Evolutionary conservation across 306 rosid species (phyloP).

Genomic region (Amphicarpaea edgeworthii): DNA sequence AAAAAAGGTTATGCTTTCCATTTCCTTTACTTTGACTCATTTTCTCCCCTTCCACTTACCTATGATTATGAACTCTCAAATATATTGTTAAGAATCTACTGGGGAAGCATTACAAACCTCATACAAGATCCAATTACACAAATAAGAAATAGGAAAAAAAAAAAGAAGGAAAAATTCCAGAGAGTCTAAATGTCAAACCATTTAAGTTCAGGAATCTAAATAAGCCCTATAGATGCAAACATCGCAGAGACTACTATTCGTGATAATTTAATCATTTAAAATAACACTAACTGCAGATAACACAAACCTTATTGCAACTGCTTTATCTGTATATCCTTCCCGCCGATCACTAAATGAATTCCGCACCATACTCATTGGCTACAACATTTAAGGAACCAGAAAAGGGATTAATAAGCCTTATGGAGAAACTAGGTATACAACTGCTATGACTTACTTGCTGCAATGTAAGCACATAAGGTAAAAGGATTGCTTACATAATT

Average conservation of each 20-base stretch:
- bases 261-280: conserved; percentile 15
- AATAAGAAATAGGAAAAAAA: not conserved
- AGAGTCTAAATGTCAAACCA: conserved; percentile 41
- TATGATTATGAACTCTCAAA: not conserved
- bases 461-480: conserved; percentile 1
- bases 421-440: conserved; percentile 30
- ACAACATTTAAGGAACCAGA: conserved; percentile 46
- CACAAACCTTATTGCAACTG: conserved; percentile 83
- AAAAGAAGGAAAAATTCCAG: not conserved
- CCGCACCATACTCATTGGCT: conserved; percentile 91
- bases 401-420: conserved; percentile 43
- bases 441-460: conserved; percentile 29
- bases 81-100: conserved; percentile 12
- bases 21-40: not conserved
- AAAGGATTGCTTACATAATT: conserved; percentile 75
- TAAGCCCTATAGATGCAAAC: conserved; percentile 16
- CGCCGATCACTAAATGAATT: conserved; percentile 77
- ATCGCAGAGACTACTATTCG: conserved; percentile 6
- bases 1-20: not conserved
- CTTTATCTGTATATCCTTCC: conserved; percentile 88
- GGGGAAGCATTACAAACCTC: not conserved
- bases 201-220: conserved; percentile 16
- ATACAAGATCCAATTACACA: conserved; percentile 16
- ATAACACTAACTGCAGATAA: conserved; percentile 35
- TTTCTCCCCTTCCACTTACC: not conserved